phyloP scores from a whole-genome alignment of 2,329 filamentous ascomycete genomes.

The Ophiognomonia clavigignenti-juglandacearum region DNA sequence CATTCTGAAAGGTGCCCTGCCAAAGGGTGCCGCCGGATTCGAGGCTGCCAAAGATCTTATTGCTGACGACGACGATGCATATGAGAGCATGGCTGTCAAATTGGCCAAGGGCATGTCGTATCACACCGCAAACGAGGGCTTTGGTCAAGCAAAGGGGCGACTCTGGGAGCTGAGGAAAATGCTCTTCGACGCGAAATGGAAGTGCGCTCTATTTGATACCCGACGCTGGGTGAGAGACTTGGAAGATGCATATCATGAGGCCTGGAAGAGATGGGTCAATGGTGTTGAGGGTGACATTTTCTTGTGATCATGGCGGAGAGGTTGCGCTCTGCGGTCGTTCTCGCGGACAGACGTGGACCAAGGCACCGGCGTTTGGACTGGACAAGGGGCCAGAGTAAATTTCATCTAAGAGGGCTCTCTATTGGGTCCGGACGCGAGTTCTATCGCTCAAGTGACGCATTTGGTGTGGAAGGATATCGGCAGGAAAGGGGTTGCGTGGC shows the following conservation, averaged over 20 bases:
- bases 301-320: no score
- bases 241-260: slow-evolving; percentile 81
- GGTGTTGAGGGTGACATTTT: slow-evolving; percentile 92
- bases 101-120: slow-evolving; percentile 64
- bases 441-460: no score
- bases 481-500: no score
- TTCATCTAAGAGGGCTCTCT: no score
- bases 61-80: slow-evolving; percentile 71
- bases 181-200: slow-evolving; percentile 80
- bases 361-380: no score
- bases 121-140: slow-evolving; percentile 33
- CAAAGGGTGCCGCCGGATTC: slow-evolving; percentile 62
- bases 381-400: no score
- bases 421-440: no score
- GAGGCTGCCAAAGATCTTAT: slow-evolving; percentile 71
- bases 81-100: slow-evolving; percentile 71
- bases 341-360: no score
- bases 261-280: slow-evolving; percentile 82
- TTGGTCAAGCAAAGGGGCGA: slow-evolving; percentile 58
- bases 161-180: slow-evolving; percentile 74
- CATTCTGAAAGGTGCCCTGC: slow-evolving; percentile 84
- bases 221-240: slow-evolving; percentile 85
- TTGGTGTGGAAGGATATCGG: no score
- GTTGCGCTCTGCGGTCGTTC: no score
- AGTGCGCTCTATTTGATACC: slow-evolving; percentile 86